Base-by-base conservation (phyloP, 305 asterid species). In the Salvia sclarea region DNA sequence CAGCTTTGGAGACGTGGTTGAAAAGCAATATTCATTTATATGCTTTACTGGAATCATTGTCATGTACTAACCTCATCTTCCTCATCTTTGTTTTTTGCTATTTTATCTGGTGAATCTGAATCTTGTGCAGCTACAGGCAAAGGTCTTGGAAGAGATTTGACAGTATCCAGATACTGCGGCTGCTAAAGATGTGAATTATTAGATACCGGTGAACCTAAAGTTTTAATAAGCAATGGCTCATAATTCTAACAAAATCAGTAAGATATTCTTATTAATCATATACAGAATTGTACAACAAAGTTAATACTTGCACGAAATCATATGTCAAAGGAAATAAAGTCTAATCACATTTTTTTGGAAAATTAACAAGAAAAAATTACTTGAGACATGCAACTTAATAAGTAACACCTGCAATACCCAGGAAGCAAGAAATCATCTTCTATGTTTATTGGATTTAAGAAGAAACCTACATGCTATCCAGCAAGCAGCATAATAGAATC, bases 131-230 rank as follows among this genome's bases (percentile, higher is more conserved):
- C 82, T 65, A 81, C 75, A 12, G 97, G 86, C 78, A 84, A 79
- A 45, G 98, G 98, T 74, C 82, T 89, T 30, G 98, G 97, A 83
- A 90, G 96, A 76, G 94, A 77, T 81, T 77, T 86, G 52, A 69
- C 84, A 33, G 80, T 28, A 77, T 90, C 96, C 76, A 75, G 52
- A 77, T 82, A 74, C 65, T 78, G 87, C 17, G 84, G 85, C 97
- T 83, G 88, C 86, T 67, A 79, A 57, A 64, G 14, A 80, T 64
- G 68, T 13, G 75, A 45, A 73, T 68, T 56, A 58, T 64, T 58
- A 72, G 73, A 64, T 18, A 48, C 62, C 75, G 21, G 8, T 10
- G 31, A 28, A 64, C 17, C 18, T 44, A 37, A 58, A 52, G 47
- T 61, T 40, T 53, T 18, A 47, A 20, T 16, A 61, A 44, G 10